Percentiles rank a stretch among this genome's conserved stretches.
These are phyloP conservation scores for Leccinum rimulosum DNA, from an alignment of 768 basidiomycete species.

Conservation along the genomic window DNA sequence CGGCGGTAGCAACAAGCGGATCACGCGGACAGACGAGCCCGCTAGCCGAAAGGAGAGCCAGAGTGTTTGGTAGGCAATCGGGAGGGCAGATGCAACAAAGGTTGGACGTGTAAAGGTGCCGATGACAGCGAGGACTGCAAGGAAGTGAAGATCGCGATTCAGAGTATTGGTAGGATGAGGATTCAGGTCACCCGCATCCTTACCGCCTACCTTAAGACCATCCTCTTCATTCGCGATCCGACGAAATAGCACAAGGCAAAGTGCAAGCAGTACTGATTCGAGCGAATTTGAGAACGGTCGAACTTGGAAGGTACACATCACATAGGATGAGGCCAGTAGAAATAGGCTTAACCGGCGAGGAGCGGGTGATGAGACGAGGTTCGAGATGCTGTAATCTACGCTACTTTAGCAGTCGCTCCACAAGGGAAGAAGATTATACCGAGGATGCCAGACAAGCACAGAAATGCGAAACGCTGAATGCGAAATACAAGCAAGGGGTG, in stretches of 20 bases:
- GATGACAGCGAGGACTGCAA: constrained; percentile 26
- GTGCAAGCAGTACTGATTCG: constrained; percentile 32
- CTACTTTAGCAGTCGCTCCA: constrained; percentile 1
- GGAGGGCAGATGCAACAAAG: constrained; percentile 34
- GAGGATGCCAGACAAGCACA: constrained; percentile 32
- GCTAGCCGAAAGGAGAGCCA: constrained; percentile 8
- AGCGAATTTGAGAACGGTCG: constrained; percentile 41
- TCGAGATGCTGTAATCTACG: constrained; percentile 25
- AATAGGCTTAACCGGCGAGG: constrained; percentile 22
- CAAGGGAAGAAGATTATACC: constrained; percentile 23
- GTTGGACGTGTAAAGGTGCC: constrained; percentile 38
- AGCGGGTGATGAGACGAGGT: constrained; percentile 20
- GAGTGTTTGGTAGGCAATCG: constrained; percentile 30
- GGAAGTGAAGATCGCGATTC: constrained; percentile 21
- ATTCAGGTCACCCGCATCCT: background rate
- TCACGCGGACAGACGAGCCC: constrained; percentile 8
- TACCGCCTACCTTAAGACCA: background rate
- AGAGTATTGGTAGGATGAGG: background rate
- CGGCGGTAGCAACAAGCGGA: constrained; percentile 18
- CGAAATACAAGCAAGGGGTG: constrained; percentile 25
- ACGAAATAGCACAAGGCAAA: constrained; percentile 28
- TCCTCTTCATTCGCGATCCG: constrained; percentile 12
- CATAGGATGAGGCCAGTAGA: constrained; percentile 36
- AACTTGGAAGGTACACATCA: constrained; percentile 37
- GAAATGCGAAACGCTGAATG: constrained; percentile 30